Percentiles rank a stretch among this genome's conserved stretches.
phyloP scores from a whole-genome alignment of 1,139 yeast genomes.

The Saccharomyces hybrid region DNA sequence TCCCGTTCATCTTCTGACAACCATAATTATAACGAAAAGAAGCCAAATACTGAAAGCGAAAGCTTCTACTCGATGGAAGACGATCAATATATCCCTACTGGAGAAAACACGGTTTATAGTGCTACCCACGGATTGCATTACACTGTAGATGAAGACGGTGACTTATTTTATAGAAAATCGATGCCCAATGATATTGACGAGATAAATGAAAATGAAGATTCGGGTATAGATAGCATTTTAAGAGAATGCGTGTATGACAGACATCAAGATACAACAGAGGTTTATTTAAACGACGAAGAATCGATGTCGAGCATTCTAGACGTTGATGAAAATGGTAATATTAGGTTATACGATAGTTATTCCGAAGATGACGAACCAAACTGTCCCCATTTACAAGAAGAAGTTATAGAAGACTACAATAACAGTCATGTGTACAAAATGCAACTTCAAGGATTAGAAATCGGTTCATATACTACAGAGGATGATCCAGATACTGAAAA shows the following conservation, averaged over 20 bases:
- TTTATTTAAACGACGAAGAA: not conserved
- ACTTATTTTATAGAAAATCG: constrained; percentile 18
- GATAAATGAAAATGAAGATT: constrained; percentile 6
- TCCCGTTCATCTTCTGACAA: not conserved
- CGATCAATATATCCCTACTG: constrained; percentile 9
- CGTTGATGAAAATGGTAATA: constrained; percentile 17
- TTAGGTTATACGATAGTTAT: constrained; percentile 5
- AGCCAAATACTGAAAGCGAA: not conserved
- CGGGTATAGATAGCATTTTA: not conserved
- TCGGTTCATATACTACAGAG: not conserved
- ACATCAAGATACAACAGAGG: not conserved
- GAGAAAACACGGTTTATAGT: constrained; percentile 18
- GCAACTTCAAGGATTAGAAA: not conserved
- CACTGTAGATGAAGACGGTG: constrained; percentile 21
- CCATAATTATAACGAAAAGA: not conserved
- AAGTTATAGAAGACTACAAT: constrained; percentile 19
- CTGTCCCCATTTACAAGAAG: constrained; percentile 11
- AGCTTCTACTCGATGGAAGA: not conserved
- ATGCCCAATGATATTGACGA: not conserved
- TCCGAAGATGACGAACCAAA: constrained; percentile 5
- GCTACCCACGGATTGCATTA: constrained; percentile 20
- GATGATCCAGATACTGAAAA: not conserved
- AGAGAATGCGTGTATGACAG: not conserved
- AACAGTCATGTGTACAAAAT: constrained; percentile 17
- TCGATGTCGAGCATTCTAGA: constrained; percentile 13